These are phyloP conservation scores for Moesziomyces parantarcticus DNA, from an alignment of 1,284 basidiomycete species.

Conservation along the genomic window DNA sequence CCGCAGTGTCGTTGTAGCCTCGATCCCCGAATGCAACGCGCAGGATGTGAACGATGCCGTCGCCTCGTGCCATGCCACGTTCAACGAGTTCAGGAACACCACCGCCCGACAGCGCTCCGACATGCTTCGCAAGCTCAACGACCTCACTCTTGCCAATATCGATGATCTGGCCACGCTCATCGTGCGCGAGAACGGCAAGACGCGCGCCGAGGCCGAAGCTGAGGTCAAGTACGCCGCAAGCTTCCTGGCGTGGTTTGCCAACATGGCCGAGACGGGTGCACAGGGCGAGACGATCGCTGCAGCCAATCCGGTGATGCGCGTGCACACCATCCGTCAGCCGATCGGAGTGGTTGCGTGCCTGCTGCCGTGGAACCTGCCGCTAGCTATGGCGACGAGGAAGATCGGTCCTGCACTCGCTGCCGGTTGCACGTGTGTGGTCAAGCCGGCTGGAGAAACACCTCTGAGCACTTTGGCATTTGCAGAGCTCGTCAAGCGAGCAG, in stretches of 20 bases:
- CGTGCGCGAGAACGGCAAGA: conserved; percentile 47
- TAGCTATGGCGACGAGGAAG: conserved; percentile 45
- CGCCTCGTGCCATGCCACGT: conserved; percentile 19
- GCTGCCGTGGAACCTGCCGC: conserved; percentile 53
- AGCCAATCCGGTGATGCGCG: conserved; percentile 24
- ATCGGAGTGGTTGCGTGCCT: conserved; percentile 44
- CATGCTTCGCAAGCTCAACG: conserved; percentile 39
- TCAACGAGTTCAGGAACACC: conserved; percentile 17
- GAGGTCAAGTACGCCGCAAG: conserved; percentile 41
- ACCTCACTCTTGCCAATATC: conserved; percentile 31
- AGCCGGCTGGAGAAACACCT: conserved; percentile 40
- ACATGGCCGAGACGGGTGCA: conserved; percentile 24
- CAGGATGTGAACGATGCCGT: conserved; percentile 35
- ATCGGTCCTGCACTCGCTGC: conserved; percentile 34
- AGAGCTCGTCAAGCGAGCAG: conserved; percentile 30
- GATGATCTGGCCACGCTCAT: conserved; percentile 46
- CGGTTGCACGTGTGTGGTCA: conserved; percentile 38
- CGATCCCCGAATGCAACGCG: conserved; percentile 33
- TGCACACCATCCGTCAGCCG: conserved; percentile 39
- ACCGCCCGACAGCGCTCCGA: conserved; percentile 28
- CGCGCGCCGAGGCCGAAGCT: conserved; percentile 36
- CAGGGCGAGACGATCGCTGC: conserved; percentile 35
- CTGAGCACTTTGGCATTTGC: conserved; percentile 35
- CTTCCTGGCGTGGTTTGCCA: conserved; percentile 38
- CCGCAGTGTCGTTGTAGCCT: conserved; percentile 13